Evolutionary conservation across 2,329 filamentous ascomycete species (phyloP), one percentile per base, ranked within the genome.

Genomic region (Aureobasidium sp.): DNA sequence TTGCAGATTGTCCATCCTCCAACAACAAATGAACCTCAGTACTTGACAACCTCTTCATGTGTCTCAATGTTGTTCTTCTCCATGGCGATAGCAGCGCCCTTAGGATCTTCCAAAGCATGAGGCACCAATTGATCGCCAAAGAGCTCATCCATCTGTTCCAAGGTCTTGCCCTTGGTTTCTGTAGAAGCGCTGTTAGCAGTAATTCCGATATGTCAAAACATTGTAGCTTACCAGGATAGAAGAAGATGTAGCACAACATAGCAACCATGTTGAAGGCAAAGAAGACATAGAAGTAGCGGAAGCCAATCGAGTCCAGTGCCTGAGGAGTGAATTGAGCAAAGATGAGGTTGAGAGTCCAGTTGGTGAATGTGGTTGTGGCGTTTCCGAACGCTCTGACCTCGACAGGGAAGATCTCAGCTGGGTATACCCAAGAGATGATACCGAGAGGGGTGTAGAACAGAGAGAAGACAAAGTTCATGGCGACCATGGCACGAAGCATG

Each of bases 271-370:
- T 81, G 67, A 81, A 79, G 7, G 75, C 79, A 46, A 76, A 75
- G 67, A 80, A 80, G 13, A 76, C 71, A 66, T 80, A 80, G 48
- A 80, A 82, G 67, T 81, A 83, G 23, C 72, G 69, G 65, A 80
- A 82, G 0, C 75, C 76, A 20, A 81, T 70, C 1, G 65, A 68
- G 0, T 70, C 71, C 3, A 80, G 70, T 12, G 41, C 61, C 72
- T 0, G 80, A 23, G 57, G 80, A 3, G 76, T 77, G 64, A 80
- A 80, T 62, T 82, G 79, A 7, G 77, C 76, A 62, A 82, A 79
- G 23, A 82, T 69, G 4, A 82, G 69, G 63, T 76, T 79, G 27
- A 78, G 61, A 15, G 71, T 70, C 78, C 78, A 80, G 64, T 79
- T 80, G 4, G 74, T 75, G 58, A 77, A 76, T 0, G 78, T 79